These are phyloP conservation scores for Linum tenue DNA, from an alignment of 345 rosid species.

Conservation along the genomic window DNA sequence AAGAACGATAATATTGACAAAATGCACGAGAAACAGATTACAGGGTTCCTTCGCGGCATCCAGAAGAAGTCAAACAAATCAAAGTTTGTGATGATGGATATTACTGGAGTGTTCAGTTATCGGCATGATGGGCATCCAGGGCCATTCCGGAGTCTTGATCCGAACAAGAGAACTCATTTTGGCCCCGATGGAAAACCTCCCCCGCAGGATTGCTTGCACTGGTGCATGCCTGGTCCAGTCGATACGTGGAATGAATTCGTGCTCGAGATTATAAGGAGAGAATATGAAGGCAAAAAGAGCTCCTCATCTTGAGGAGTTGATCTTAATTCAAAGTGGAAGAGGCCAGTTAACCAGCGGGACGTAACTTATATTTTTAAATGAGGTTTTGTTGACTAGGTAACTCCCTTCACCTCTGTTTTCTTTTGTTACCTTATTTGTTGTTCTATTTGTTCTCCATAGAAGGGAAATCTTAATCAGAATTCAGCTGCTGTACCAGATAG, in stretches of 20 bases:
- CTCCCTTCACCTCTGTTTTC: neutral
- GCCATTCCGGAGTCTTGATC: slow-evolving; percentile 78
- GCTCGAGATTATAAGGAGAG: slow-evolving; percentile 68
- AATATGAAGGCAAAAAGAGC: slow-evolving; percentile 33
- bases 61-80: slow-evolving; percentile 35
- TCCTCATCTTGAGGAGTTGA: slow-evolving; percentile 3
- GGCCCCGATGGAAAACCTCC: slow-evolving; percentile 82
- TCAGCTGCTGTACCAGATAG: too few species aligned
- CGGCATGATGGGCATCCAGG: slow-evolving; percentile 99
- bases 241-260: slow-evolving; percentile 95
- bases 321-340: neutral
- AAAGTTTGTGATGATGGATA: slow-evolving; percentile 72
- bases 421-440: too few species aligned
- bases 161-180: slow-evolving; percentile 69
- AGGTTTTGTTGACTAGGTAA: neutral
- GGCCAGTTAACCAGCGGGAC: too few species aligned
- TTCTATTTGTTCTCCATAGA: neutral
- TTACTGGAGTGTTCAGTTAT: slow-evolving; percentile 67
- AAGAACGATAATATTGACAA: slow-evolving; percentile 65
- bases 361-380: neutral
- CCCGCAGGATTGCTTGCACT: slow-evolving; percentile 94
- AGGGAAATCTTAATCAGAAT: neutral
- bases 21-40: slow-evolving; percentile 79
- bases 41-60: slow-evolving; percentile 43
- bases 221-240: slow-evolving; percentile 99